phyloP scores from a whole-genome alignment of 1,284 basidiomycete species.

The Cutaneotrichosporon spelunceum region DNA sequence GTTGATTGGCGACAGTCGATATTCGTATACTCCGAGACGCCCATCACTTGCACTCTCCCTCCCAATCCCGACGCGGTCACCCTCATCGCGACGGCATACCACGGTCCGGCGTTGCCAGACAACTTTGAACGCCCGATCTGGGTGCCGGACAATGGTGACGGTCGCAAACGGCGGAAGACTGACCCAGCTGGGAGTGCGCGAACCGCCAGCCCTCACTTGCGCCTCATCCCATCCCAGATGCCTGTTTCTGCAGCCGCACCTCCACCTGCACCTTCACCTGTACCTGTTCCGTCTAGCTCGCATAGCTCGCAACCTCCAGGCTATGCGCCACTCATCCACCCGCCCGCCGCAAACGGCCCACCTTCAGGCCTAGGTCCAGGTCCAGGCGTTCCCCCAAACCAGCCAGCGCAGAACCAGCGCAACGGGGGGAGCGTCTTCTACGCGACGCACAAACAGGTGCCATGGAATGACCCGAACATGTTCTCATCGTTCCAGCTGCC shows the following conservation, averaged over 20 bases:
- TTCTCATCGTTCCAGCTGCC: slow-evolving; percentile 19
- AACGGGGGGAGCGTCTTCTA: slow-evolving; percentile 16
- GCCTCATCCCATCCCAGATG: neutral
- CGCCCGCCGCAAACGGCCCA: neutral
- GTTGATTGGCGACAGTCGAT: slow-evolving; percentile 44
- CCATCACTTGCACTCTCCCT: slow-evolving; percentile 22
- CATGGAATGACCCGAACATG: slow-evolving; percentile 22
- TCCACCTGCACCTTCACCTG: too few relatives aligned
- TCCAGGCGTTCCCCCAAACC: slow-evolving; percentile 1
- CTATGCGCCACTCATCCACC: neutral
- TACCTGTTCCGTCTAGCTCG: neutral
- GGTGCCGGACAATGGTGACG: slow-evolving; percentile 15
- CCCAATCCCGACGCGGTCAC: slow-evolving; percentile 13
- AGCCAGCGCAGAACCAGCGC: slow-evolving; percentile 17
- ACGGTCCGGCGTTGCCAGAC: slow-evolving; percentile 16
- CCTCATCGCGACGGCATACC: slow-evolving; percentile 15
- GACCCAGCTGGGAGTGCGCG: neutral
- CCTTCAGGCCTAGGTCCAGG: too few relatives aligned
- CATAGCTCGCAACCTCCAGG: neutral
- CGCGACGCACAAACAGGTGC: slow-evolving; percentile 19
- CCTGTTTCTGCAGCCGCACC: too few relatives aligned
- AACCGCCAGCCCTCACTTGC: neutral
- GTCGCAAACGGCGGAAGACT: slow-evolving; percentile 19
- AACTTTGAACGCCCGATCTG: slow-evolving; percentile 20
- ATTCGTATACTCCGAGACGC: slow-evolving; percentile 28